Base-by-base conservation (phyloP, 2,329 filamentous ascomycete genomes). In the Phialophora chinensis region DNA sequence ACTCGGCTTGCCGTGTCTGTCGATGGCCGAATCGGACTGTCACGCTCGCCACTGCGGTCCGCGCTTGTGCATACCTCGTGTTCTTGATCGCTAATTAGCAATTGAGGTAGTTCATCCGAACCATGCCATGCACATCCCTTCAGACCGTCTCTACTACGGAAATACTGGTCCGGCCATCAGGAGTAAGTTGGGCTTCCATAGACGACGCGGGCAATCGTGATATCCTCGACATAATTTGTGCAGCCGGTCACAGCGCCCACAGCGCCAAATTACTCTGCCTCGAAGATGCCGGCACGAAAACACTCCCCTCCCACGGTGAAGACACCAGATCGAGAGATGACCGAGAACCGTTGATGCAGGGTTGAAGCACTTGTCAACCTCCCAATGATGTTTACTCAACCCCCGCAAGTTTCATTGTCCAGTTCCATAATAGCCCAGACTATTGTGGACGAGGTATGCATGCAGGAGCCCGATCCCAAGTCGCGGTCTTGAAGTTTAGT, bases 71-170 rank as follows among this genome's bases (percentile, higher is more conserved):
- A 3, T 29, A 12, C 49, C 23, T 52, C 49, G 49, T 52, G 49
- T 52, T 52, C 49, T 11, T 27, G 49, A 27, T 52, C 44, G 49
- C 49, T 52, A 49, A 49, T 49, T 35, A 12, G 33, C 33, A 35
- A 35, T 35, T 11, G 33, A 35, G 38, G 17, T 42, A 38, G 12
- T 38, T 8, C 12, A 17, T 38, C 14, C 38, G 5, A 8, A 1
- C 17, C 6, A 1, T n/a, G 38, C 17, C 6, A n/a, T 14, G 14
- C 14, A 38, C 1, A 38, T 38, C 14, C 38, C 14, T 44, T n/a
- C 17, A 4, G 38, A 20, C 38, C 6, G 38, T 44, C 17, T 42
- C 20, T 52, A n/a, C 20, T 52, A n/a, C 38, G 38, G 14, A 42
- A 42, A 17, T 2, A 5, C 38, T 42, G 5, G 17, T 42, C 38